A percentile compares a stretch with the other conserved stretches of the same genome.
Evolutionary conservation across 345 rosid species (phyloP).

Genomic region (Odontarrhena argentea): DNA sequence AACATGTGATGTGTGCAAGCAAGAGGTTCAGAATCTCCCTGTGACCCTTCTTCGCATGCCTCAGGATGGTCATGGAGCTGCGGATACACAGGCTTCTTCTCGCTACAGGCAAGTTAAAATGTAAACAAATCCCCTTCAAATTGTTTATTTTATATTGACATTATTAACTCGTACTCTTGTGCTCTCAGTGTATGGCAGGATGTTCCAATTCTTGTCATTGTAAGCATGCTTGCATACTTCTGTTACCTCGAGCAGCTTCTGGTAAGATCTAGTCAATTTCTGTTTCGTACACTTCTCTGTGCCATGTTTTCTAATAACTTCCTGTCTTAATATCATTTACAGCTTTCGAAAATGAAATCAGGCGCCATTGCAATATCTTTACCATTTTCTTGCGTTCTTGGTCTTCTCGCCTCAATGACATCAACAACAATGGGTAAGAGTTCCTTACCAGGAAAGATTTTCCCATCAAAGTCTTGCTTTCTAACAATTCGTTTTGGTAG

Average conservation of each 20-base stretch:
- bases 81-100: constrained; percentile 31
- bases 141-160: background rate
- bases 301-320: constrained; percentile 21
- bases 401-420: constrained; percentile 94
- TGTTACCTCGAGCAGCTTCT: constrained; percentile 97
- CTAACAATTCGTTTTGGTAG: background rate
- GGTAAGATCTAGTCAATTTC: constrained; percentile 47
- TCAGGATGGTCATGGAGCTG: constrained; percentile 51
- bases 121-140: background rate
- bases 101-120: constrained; percentile 61
- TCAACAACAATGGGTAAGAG: constrained; percentile 85
- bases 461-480: background rate
- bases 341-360: constrained; percentile 76
- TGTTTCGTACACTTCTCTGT: constrained; percentile 14
- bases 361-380: constrained; percentile 92
- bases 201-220: constrained; percentile 83
- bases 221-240: constrained; percentile 98
- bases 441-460: background rate
- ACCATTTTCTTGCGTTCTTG: constrained; percentile 89
- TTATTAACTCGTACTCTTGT: constrained; percentile 1
- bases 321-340: constrained; percentile 23
- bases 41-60: constrained; percentile 87
- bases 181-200: constrained; percentile 91
- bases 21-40: constrained; percentile 88
- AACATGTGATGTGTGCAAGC: constrained; percentile 94